phyloP scores from a whole-genome alignment of 2,329 filamentous ascomycete species.

The Aspergillus sojae region DNA sequence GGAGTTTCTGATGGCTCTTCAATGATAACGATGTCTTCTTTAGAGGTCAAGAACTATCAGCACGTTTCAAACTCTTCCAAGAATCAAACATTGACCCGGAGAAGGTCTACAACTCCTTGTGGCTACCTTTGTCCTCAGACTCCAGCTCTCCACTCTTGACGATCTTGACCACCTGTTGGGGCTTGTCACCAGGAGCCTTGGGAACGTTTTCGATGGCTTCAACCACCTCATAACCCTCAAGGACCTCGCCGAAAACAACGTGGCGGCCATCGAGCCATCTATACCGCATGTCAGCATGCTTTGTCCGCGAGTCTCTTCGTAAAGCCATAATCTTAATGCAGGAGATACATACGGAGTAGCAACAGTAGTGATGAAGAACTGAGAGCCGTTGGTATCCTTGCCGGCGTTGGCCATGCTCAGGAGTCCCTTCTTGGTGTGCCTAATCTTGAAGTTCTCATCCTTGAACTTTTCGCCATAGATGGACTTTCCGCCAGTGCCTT shows the following conservation, averaged over 20 bases:
- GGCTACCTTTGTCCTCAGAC: conserved; percentile 62
- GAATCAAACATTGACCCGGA: conserved; percentile 29
- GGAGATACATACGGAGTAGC: conserved; percentile 50
- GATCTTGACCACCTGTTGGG: conserved; percentile 62
- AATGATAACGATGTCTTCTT: conserved; percentile 18
- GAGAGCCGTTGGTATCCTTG: conserved; percentile 66
- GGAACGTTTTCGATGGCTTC: conserved; percentile 63
- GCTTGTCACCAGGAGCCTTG: conserved; percentile 61
- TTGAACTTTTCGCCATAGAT: conserved; percentile 69
- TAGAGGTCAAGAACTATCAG: conserved; percentile 36
- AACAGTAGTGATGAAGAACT: conserved; percentile 69
- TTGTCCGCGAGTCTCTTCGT: background rate
- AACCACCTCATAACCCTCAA: conserved; percentile 68
- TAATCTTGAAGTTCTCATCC: conserved; percentile 73
- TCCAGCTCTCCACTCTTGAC: conserved; percentile 67
- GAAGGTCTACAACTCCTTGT: conserved; percentile 62
- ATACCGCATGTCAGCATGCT: background rate
- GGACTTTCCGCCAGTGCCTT: conserved; percentile 67
- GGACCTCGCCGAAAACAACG: conserved; percentile 70
- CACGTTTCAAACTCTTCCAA: conserved; percentile 27
- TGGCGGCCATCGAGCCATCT: conserved; percentile 66
- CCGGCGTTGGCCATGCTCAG: conserved; percentile 69
- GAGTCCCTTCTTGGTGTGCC: conserved; percentile 66
- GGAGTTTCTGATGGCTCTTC: conserved; percentile 15
- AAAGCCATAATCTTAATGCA: background rate